Base-by-base conservation (phyloP, 805 yeast species). In the Zygosaccharomyces kombuchaensis region DNA sequence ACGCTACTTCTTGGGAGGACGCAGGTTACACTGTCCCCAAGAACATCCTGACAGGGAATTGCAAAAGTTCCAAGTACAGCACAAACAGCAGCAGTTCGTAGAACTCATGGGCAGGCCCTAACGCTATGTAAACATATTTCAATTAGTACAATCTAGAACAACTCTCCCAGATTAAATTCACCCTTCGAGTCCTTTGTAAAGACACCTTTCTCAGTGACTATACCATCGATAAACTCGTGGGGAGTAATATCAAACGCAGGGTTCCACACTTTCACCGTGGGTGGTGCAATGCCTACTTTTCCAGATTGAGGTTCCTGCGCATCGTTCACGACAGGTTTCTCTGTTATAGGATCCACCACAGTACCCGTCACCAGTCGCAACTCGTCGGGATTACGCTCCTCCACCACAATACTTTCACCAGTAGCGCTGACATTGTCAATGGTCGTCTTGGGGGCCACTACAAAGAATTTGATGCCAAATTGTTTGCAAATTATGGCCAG, bases 171-270 rank as follows among this genome's bases (percentile, higher is more conserved):
- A 44, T 75, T 62, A 56, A 82, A 84, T 8, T 68, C 56, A 2
- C 88, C 89, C 10, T 66, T 37, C 0, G 38, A 34, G 43, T 71
- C 68, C 58, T 85, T 85, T 27, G 68, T 66, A 16, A 76, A 72
- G 2, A 73, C 81, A 2, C 78, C 77, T 44, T 79, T 77, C 67
- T 91, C 98, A 0, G 97, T 91, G 29, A 91, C 87, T 48, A 93
- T 88, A 48, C 88, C 86, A 60, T 89, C 96, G 44, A 91, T 89
- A 31, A 84, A 69, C 36, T 74, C 75, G 57, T 82, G 81, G 0
- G 96, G 96, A 2, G 98, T 88, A 12, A 93, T 88, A 60, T 91
- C 99, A 59, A 91, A 91, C 0, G 97, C 84, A 0, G 99, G 99
- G 59, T 93, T 93, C 97, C 97, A 91, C 1, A 89, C 96, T 4